These are phyloP conservation scores for Serendipita sp. DNA, from an alignment of 1,284 basidiomycete species.

Conservation along the genomic window DNA sequence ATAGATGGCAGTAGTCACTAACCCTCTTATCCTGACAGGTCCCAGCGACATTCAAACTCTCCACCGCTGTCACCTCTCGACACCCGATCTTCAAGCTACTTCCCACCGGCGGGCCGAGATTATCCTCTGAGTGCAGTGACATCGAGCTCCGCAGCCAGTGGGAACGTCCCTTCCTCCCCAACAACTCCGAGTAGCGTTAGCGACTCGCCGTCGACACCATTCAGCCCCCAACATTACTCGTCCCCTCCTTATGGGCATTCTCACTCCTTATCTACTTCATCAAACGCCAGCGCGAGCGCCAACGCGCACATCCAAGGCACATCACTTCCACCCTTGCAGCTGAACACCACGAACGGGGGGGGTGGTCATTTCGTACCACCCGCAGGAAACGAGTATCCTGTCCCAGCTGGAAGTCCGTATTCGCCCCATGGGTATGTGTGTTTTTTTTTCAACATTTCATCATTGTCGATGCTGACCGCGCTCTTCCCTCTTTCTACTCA, in stretches of 20 bases:
- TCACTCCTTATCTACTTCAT: not conserved
- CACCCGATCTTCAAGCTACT: not conserved
- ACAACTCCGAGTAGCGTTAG: conserved; percentile 5
- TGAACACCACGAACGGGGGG: not conserved
- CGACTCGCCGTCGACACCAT: conserved; percentile 4
- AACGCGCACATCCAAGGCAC: not conserved
- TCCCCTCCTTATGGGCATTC: conserved; percentile 4
- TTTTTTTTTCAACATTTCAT: not conserved
- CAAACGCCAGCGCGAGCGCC: not conserved
- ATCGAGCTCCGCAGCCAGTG: not conserved
- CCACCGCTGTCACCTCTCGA: conserved; percentile 4
- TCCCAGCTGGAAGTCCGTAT: not conserved
- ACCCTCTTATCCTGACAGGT: not conserved
- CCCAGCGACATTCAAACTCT: conserved; percentile 1
- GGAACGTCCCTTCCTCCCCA: not conserved
- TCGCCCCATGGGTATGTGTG: not conserved
- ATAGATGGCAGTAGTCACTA: not conserved
- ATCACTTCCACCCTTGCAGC: not conserved
- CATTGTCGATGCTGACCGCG: not conserved
- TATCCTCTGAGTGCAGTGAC: conserved; percentile 4
- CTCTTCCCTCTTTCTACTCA: not conserved
- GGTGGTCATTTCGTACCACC: conserved; percentile 3
- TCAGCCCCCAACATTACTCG: conserved; percentile 1
- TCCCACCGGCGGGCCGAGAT: not conserved
- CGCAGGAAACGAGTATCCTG: not conserved